Conservation (phyloP, 1,139 yeast species). For the Kurtzmaniella natalensis region DNA sequence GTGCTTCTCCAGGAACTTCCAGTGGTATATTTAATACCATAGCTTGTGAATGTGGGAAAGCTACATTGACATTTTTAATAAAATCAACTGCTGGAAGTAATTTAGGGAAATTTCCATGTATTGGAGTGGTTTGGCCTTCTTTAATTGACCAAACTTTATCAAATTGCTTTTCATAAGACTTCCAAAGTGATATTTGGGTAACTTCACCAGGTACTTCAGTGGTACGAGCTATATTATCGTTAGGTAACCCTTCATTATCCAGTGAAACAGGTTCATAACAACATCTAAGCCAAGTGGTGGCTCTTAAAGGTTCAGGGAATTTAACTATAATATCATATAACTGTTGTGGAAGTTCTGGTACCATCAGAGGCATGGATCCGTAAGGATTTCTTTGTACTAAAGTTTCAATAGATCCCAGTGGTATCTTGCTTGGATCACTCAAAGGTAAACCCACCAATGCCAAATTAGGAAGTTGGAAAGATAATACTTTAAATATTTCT, state of each 20-base stretch:
- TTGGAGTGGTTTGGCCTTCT: conserved; percentile 29
- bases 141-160: conserved; percentile 36
- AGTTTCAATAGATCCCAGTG: conserved; percentile 16
- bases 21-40: conserved; percentile 65
- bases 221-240: conserved; percentile 19
- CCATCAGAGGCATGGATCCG: conserved; percentile 47
- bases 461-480: conserved; percentile 58
- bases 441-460: conserved; percentile 37
- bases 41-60: conserved; percentile 89
- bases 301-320: conserved; percentile 83
- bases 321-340: conserved; percentile 57
- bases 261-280: conserved; percentile 65
- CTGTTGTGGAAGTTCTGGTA: conserved; percentile 59
- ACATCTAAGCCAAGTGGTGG: conserved; percentile 92
- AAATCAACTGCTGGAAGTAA: conserved; percentile 94
- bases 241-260: background rate
- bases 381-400: conserved; percentile 27
- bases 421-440: conserved; percentile 19
- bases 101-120: conserved; percentile 48
- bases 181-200: conserved; percentile 95
- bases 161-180: conserved; percentile 86
- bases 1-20: conserved; percentile 46
- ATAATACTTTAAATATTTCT: conserved; percentile 44
- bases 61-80: conserved; percentile 87
- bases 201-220: conserved; percentile 62